Evolutionary conservation across 2,329 filamentous ascomycete genomes (phyloP).

Genomic region (Zymoseptoria ardabiliae): DNA sequence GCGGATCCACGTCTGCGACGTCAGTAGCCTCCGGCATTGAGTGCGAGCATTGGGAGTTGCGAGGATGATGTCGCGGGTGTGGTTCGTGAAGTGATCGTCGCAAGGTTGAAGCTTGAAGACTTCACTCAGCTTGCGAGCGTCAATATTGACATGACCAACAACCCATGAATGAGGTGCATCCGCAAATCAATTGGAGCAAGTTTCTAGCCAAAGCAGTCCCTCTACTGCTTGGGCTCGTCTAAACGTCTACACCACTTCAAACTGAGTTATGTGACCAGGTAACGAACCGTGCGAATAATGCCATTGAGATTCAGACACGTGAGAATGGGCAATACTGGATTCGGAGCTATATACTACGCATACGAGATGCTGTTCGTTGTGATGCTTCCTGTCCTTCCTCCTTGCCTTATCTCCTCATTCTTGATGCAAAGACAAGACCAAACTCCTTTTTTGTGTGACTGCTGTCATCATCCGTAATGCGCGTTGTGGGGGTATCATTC

Average conservation of each 20-base stretch:
- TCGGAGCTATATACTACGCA: neutral
- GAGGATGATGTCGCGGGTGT: neutral
- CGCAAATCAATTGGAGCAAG: no score
- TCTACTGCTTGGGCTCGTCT: no score
- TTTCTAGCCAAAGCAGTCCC: no score
- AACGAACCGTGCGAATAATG: no score
- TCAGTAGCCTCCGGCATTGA: neutral
- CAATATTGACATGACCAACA: neutral
- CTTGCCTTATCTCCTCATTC: neutral
- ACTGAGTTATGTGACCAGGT: no score
- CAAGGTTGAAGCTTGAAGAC: neutral
- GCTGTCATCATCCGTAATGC: neutral
- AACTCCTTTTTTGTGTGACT: neutral
- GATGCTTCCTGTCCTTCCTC: neutral
- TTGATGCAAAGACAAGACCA: neutral
- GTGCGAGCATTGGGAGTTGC: neutral
- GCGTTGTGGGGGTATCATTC: neutral
- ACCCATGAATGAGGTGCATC: no score
- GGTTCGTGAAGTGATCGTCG: neutral
- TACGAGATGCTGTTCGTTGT: neutral
- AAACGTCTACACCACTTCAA: no score
- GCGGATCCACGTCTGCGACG: conserved; percentile 27
- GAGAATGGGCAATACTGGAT: neutral
- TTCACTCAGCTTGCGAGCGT: neutral
- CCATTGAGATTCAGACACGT: no score